Base-by-base conservation (phyloP, 1,284 basidiomycete genomes). In the Entoloma clypeatum region DNA sequence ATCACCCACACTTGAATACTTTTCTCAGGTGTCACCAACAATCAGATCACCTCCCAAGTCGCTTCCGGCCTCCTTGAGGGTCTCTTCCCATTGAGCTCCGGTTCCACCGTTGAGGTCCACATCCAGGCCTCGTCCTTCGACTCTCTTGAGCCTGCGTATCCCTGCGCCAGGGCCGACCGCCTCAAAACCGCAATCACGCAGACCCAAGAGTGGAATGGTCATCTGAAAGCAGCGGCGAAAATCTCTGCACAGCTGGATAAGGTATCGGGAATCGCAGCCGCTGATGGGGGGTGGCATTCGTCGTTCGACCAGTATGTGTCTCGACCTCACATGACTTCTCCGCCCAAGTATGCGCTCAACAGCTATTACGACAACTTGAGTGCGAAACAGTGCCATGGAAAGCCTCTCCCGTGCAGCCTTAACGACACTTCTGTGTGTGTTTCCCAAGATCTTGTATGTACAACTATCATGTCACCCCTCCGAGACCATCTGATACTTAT, bases 301-400 rank as follows among this genome's bases (percentile, higher is more conserved):
- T 69, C 64, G 26, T 71, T 73, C 45, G 71, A 73, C 48, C 71
- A 73, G 70, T 72, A 32, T 36, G 65, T 53, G 6, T 13, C 23
- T 23, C 22, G 17, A 2, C 22, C 25, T 10, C 8, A 19, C 14
- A 1, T 14, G 18, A 17, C 11, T 13, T 17, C 10, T 11, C n/a
- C 27, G 28, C 7, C 25, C 29, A 5, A 7, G 11, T 39, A 10
- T 10, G 5, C 25, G 11, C 19, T 13, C 28, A 7, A 7, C 39
- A 73, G 70, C 43, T 72, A 74, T 47, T 72, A 69, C 38, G 71
- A 74, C 39, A 74, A 74, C 41, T 47, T 74, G 40, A 69, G 65
- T 29, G 69, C 69, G 0, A 73, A 73, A 39, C 64, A 68, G 36
- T 73, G 71, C 41, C 69, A 73, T 39, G 57, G 53, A n/a, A 72